Base-by-base conservation (phyloP, 73 alveolate species). In the Paramecium sonneborni region DNA sequence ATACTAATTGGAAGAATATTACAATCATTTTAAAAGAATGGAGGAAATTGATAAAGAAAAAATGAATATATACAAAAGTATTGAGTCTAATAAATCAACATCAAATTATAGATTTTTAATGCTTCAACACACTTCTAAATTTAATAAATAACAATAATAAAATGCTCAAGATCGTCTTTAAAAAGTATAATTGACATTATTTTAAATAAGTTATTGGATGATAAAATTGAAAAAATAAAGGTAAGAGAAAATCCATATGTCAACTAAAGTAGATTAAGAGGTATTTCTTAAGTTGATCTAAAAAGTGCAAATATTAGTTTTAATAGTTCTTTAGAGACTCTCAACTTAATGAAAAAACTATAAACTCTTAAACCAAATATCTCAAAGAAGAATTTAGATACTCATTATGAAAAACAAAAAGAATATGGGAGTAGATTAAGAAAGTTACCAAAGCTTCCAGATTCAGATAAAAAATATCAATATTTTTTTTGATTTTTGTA, bases 81-180 rank as follows among this genome's bases (percentile, higher is more conserved):
- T 76, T 5, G 62, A 37, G 12, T 24, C 21, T 1, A 76, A 30
- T 76, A 76, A 76, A 76, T 21, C 38, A 12, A 18, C 35, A 35
- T 76, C 88, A 8, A 21, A 76, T 38, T 18, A 76, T 6, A 35
- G 88, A 37, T 76, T 38, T 37, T 76, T 24, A 39, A 76, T 76
- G 88, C 46, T 76, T 5, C 23, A 76, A 76, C 43, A 76, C 15
- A 76, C 88, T 2, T 76, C 88, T 9, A 76, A 76, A 76, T 76
- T 20, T 41, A 76, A 76, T 76, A 38, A 76, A 18, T 76, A 37
- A 39, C 23, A 46, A 39, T 21, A 76, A 41, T 41, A 76, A 41
- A 20, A 18, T 24, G 69, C 88, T 8, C 10, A 24, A 39, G 43
- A 38, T 38, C 38, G 23, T 20, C 44, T 76, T n/a, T 21, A 69